Conservation (phyloP, 495 filamentous ascomycete species). For the Tuber brumale region DNA sequence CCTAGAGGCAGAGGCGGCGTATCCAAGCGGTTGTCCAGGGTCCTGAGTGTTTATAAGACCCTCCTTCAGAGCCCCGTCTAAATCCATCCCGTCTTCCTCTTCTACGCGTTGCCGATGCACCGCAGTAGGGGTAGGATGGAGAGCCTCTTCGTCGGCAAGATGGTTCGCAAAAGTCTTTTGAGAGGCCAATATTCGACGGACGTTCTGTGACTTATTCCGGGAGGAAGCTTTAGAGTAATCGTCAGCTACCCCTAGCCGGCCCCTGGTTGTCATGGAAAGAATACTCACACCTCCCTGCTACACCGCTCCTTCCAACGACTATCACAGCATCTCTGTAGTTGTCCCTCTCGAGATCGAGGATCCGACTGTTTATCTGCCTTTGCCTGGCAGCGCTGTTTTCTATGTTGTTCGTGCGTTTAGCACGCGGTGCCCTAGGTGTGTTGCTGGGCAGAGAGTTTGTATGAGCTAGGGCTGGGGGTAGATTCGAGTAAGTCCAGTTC, state of each 20-base stretch:
- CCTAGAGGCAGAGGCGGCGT: conserved; percentile 23
- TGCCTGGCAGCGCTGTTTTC: conserved; percentile 39
- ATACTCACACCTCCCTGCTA: conserved; percentile 17
- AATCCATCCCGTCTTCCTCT: conserved; percentile 7
- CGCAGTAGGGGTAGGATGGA: conserved; percentile 34
- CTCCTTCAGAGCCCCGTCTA: neutral
- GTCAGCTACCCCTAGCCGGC: neutral
- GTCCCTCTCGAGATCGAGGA: conserved; percentile 40
- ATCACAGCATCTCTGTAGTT: conserved; percentile 35
- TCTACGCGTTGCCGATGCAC: neutral
- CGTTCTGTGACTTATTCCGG: conserved; percentile 54
- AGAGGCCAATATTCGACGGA: conserved; percentile 82
- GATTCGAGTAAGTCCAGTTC: conserved; percentile 40
- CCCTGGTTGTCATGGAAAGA: neutral
- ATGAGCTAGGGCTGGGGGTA: conserved; percentile 40
- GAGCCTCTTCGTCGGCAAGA: conserved; percentile 78
- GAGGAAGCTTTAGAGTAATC: conserved; percentile 16
- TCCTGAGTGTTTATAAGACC: conserved; percentile 1
- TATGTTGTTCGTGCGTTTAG: conserved; percentile 31
- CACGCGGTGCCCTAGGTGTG: conserved; percentile 42
- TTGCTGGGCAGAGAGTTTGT: conserved; percentile 43
- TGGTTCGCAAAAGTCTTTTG: conserved; percentile 91
- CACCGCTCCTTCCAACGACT: neutral
- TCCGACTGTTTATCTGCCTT: conserved; percentile 38
- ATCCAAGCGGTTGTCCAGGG: conserved; percentile 26